These are phyloP conservation scores for Sclerotinia trifoliorum DNA, from an alignment of 2,329 filamentous ascomycete genomes.

Conservation along the genomic window DNA sequence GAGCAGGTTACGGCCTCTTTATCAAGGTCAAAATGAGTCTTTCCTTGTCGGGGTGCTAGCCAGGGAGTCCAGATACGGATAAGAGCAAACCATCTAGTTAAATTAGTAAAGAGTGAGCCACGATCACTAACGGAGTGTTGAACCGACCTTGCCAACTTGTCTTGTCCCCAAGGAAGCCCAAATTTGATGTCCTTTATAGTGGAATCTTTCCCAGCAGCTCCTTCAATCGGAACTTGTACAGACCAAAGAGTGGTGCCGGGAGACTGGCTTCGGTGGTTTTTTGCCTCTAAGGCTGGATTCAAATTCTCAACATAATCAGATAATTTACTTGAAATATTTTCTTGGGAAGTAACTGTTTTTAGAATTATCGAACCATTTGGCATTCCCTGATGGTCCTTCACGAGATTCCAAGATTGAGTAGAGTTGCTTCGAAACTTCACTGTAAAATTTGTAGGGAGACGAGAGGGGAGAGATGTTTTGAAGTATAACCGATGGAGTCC, in stretches of 20 bases:
- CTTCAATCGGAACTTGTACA: conserved; percentile 55
- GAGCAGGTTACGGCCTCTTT: conserved; percentile 77
- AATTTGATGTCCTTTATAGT: conserved; percentile 46
- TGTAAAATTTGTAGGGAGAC: conserved; percentile 60
- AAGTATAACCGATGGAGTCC: conserved; percentile 53
- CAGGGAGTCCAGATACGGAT: conserved; percentile 79
- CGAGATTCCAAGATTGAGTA: conserved; percentile 66
- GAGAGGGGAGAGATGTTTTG: conserved; percentile 49
- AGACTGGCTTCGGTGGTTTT: conserved; percentile 60
- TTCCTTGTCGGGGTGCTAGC: conserved; percentile 85
- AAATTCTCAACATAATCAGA: conserved; percentile 56
- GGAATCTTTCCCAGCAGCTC: conserved; percentile 58
- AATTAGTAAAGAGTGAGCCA: conserved; percentile 21
- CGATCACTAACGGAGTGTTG: not conserved
- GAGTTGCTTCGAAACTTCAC: conserved; percentile 61
- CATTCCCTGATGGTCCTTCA: conserved; percentile 60
- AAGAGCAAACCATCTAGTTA: conserved; percentile 71
- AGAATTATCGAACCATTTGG: conserved; percentile 63
- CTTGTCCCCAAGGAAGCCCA: conserved; percentile 39
- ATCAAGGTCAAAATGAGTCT: conserved; percentile 62
- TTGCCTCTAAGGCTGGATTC: conserved; percentile 55
- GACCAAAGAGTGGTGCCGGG: conserved; percentile 70
- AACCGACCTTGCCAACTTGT: conserved; percentile 38
- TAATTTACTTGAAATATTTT: conserved; percentile 33
- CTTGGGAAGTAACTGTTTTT: conserved; percentile 41